Evolutionary conservation across 1,284 basidiomycete species (phyloP), one percentile per base, ranked within the genome.

Genomic region (Wallemia mellicola): DNA sequence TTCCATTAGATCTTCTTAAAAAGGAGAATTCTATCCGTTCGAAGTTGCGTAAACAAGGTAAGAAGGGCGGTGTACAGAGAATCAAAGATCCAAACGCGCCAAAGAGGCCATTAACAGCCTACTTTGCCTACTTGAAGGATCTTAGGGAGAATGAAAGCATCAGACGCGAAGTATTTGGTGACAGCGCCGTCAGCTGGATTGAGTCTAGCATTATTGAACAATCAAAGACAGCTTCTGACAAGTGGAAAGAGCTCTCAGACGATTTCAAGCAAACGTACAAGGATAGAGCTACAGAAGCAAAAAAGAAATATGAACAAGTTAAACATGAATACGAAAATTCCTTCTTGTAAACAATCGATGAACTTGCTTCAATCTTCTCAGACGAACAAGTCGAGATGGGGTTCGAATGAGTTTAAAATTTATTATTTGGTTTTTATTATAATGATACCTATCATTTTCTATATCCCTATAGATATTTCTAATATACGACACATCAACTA

Each of bases 401-500:
- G 70, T 57, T 84, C 86, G 0, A 69, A 72, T 19, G 92, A 96
- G 69, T 96, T 94, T 72, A 73, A 77, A 61, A 66, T 83, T 59
- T 96, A 96, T 71, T 79, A 75, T 61, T 62, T 80, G 26, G 73
- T 81, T 1, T 79, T 81, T 33, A 67, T 72, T 17, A 59, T 83
- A 24, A 79, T 77, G 15, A 70, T 95, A 11, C 82, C 84, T 0
- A 66, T 80, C 60, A 86, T 96, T 82, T 71, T 78, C 2, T 87
- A 80, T 76, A 75, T 85, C 62, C 86, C 88, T 0, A 74, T 85
- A 27, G 71, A 72, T n/a, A 68, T 94, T 55, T 33, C 27, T 28
- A 24, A 62, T 87, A 85, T 74, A 28, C 74, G 73, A 56, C 79
- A 88, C 70, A 77, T 77, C 1, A 92, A 94, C 67, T 91, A 81